These are phyloP conservation scores for Saccharomyces hybrid DNA, from an alignment of 1,139 yeast genomes.

Conservation along the genomic window DNA sequence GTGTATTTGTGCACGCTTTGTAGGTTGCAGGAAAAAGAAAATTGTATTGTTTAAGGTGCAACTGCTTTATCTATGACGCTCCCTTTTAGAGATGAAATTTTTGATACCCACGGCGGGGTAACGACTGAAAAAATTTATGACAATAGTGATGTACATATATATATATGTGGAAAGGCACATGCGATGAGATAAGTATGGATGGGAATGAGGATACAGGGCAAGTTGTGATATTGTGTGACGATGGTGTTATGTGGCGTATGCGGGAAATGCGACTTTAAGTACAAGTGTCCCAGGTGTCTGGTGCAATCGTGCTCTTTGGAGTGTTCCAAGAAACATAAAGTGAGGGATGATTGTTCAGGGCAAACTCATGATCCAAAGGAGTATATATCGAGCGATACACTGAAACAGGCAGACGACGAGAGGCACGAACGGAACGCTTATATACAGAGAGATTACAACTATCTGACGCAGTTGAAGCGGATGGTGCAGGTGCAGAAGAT, in stretches of 20 bases:
- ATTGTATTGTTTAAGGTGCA: background rate
- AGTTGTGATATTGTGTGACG: background rate
- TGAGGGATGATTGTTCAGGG: slow-evolving; percentile 59
- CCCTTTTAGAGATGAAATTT: background rate
- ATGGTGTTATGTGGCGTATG: slow-evolving; percentile 44
- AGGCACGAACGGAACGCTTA: slow-evolving; percentile 35
- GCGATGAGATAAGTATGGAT: background rate
- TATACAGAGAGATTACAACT: slow-evolving; percentile 80
- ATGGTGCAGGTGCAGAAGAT: slow-evolving; percentile 44
- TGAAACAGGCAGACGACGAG: slow-evolving; percentile 34
- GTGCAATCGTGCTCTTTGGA: slow-evolving; percentile 58
- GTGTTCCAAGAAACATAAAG: slow-evolving; percentile 69
- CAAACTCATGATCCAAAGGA: slow-evolving; percentile 47
- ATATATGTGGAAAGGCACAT: background rate
- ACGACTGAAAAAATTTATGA: background rate
- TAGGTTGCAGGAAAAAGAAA: too few relatives aligned
- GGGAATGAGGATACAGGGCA: background rate
- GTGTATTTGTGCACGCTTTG: background rate
- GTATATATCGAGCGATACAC: slow-evolving; percentile 37
- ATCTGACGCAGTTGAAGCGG: slow-evolving; percentile 56
- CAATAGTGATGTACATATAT: too few relatives aligned
- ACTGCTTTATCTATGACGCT: background rate
- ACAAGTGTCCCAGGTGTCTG: slow-evolving; percentile 81
- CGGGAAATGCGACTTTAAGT: slow-evolving; percentile 49
- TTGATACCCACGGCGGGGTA: background rate